A percentile compares a stretch with the other conserved stretches of the same genome.
These are phyloP conservation scores for Leucocoprinus birnbaumii DNA, from an alignment of 768 basidiomycete species.

Conservation along the genomic window DNA sequence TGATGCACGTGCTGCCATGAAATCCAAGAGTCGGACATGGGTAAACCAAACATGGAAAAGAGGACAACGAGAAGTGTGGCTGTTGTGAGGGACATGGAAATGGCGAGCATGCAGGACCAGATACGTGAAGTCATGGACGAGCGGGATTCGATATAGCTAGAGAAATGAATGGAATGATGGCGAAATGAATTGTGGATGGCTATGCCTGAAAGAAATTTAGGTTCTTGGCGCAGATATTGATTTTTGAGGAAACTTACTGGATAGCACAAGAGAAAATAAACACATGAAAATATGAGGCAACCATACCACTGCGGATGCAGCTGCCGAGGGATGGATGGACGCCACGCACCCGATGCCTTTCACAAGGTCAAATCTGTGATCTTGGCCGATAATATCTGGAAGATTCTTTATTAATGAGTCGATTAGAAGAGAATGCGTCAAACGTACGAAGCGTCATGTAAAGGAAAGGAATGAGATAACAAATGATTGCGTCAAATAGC, in stretches of 20 bases:
- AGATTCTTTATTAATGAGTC: not conserved
- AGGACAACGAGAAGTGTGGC: conserved; percentile 37
- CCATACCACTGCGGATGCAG: conserved; percentile 42
- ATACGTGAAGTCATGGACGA: conserved; percentile 39
- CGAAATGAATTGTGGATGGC: conserved; percentile 30
- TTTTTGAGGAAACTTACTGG: conserved; percentile 24
- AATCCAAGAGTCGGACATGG: conserved; percentile 32
- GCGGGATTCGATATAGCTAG: conserved; percentile 35
- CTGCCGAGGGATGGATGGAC: conserved; percentile 39
- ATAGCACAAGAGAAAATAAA: conserved; percentile 35
- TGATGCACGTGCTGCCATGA: conserved; percentile 48
- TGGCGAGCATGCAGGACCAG: conserved; percentile 56
- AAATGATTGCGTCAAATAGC: conserved; percentile 44
- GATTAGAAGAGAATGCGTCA: not conserved
- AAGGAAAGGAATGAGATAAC: conserved; percentile 51
- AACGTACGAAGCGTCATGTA: conserved; percentile 61
- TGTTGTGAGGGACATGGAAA: conserved; percentile 41
- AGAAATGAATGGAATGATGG: conserved; percentile 22
- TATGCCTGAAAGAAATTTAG: conserved; percentile 22
- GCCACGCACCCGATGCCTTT: conserved; percentile 55
- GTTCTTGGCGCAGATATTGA: not conserved
- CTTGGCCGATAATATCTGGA: conserved; percentile 60
- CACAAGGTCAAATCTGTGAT: conserved; percentile 60
- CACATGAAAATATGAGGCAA: conserved; percentile 43
- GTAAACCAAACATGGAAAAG: conserved; percentile 34